Percentiles rank a stretch among this genome's conserved stretches.
These are phyloP conservation scores for Gossypium thurberi DNA, from an alignment of 345 rosid species.

Conservation along the genomic window DNA sequence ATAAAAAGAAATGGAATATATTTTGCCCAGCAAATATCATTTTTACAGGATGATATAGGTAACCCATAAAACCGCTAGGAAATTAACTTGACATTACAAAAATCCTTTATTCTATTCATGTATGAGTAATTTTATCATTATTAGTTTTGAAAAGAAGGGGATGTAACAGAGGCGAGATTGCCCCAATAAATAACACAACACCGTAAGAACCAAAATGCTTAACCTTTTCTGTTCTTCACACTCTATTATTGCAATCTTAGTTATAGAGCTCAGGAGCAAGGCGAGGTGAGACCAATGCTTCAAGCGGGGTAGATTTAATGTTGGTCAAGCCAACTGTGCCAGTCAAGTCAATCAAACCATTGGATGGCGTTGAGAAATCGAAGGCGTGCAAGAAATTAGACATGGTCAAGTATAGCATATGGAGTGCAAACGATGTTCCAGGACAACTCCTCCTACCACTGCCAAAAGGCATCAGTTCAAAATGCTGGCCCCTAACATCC, in stretches of 20 bases:
- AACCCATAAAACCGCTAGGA: too few relatives aligned
- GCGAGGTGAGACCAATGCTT: conserved; percentile 26
- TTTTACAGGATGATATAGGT: too few relatives aligned
- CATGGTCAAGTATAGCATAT: neutral
- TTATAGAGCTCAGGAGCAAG: conserved; percentile 9
- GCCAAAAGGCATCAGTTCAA: conserved; percentile 36
- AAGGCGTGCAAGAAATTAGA: conserved; percentile 11
- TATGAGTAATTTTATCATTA: neutral
- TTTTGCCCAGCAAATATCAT: too few relatives aligned
- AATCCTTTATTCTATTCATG: neutral
- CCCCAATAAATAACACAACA: neutral
- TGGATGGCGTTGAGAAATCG: neutral
- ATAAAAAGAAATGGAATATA: too few relatives aligned
- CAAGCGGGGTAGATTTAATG: conserved; percentile 20
- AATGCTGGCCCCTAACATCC: conserved; percentile 27
- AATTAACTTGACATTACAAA: too few relatives aligned
- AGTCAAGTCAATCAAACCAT: conserved; percentile 2
- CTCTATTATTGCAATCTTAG: neutral
- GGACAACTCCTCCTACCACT: conserved; percentile 35
- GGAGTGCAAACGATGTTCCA: conserved; percentile 18
- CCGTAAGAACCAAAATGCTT: neutral
- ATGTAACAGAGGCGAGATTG: neutral
- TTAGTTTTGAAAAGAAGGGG: neutral
- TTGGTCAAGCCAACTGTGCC: conserved; percentile 6
- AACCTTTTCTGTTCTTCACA: neutral